A percentile compares a stretch with the other conserved stretches of the same genome.
phyloP scores from a whole-genome alignment of 345 rosid species.

The Salix suchowensis region DNA sequence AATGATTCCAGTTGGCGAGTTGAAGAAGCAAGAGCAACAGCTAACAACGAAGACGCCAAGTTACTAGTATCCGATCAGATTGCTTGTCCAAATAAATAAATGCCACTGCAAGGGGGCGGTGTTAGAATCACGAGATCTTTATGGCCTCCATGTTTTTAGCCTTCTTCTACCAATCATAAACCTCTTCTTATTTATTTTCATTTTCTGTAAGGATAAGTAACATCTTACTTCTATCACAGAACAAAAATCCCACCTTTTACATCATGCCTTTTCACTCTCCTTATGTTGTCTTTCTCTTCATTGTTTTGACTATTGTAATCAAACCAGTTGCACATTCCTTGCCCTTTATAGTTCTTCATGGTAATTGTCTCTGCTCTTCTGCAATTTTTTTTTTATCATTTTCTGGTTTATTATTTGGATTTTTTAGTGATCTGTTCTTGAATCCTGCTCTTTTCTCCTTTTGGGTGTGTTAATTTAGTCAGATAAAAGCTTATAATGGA shows the following conservation, averaged over 20 bases:
- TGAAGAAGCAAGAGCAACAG: background rate
- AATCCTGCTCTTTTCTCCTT: background rate
- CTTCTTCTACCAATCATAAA: background rate
- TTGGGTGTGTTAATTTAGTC: slow-evolving; percentile 3
- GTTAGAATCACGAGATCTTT: background rate
- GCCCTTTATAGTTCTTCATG: slow-evolving; percentile 75
- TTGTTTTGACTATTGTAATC: slow-evolving; percentile 13
- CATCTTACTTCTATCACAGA: background rate
- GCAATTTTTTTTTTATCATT: background rate
- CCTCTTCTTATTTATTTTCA: no score
- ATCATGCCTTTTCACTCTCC: slow-evolving; percentile 33
- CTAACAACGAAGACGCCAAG: background rate
- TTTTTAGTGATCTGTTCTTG: background rate
- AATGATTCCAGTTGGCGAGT: background rate
- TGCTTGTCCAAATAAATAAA: background rate
- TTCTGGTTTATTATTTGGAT: background rate
- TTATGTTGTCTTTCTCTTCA: background rate
- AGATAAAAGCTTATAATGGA: background rate
- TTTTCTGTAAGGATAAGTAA: no score
- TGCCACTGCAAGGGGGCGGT: background rate
- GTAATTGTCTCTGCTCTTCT: slow-evolving; percentile 18
- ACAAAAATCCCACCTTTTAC: background rate
- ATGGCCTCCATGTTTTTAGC: background rate
- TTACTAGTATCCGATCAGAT: background rate
- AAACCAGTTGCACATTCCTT: slow-evolving; percentile 41